A percentile compares a stretch with the other conserved stretches of the same genome.
Evolutionary conservation across 352 stramenopile species (phyloP).

Genomic region (Phytopythium chamaehyphon): DNA sequence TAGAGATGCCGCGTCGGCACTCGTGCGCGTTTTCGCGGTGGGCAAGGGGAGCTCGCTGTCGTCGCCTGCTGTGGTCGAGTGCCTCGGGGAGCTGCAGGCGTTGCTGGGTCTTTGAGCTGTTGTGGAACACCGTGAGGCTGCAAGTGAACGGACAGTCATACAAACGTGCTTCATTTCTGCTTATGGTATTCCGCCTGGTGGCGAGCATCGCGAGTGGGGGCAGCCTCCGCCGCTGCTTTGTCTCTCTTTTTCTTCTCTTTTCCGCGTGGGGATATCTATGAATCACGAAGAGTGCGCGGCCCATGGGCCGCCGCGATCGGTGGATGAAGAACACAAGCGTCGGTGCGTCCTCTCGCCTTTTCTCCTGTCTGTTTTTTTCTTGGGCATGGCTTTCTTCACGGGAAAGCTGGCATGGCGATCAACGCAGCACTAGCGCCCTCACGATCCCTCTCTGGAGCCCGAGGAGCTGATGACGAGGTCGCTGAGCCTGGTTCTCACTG

Average conservation of each 20-base stretch:
- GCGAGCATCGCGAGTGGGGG: not conserved
- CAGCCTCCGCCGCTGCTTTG: not conserved
- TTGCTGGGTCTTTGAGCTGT: conserved; percentile 13
- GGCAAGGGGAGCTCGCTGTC: conserved; percentile 41
- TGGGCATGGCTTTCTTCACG: no score
- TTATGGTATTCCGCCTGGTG: not conserved
- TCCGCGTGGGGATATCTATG: conserved; percentile 2
- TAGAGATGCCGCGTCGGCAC: conserved; percentile 45
- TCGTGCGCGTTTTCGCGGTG: conserved; percentile 48
- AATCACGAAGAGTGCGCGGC: conserved; percentile 7
- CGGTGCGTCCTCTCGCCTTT: no score
- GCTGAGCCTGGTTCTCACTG: conserved; percentile 46
- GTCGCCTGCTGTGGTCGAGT: conserved; percentile 43
- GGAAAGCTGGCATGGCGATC: not conserved
- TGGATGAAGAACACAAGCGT: not conserved
- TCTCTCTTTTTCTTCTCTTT: conserved; percentile 5
- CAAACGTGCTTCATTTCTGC: not conserved
- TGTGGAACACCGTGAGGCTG: not conserved
- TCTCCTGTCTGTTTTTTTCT: no score
- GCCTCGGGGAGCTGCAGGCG: conserved; percentile 47
- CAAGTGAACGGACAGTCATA: not conserved
- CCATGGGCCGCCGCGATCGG: not conserved
- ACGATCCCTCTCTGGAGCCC: conserved; percentile 38
- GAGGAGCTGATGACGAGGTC: conserved; percentile 66
- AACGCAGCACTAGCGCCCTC: conserved; percentile 3